Percentiles rank a stretch among this genome's conserved stretches.
Evolutionary conservation across 805 yeast genomes (phyloP).

Genomic region (Saccharomycopsis oosterbeekiorum): DNA sequence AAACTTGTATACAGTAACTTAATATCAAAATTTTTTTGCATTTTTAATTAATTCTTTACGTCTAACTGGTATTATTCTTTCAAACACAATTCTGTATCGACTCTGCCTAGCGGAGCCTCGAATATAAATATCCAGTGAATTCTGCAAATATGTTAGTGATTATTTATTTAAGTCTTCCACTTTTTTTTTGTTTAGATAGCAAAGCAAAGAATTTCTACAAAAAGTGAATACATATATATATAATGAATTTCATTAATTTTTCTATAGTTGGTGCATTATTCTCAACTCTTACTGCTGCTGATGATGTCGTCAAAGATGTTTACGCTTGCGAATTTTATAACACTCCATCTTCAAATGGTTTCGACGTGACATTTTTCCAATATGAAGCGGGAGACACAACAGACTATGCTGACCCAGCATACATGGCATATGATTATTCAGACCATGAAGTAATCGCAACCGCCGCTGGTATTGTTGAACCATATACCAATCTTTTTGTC

Average conservation of each 20-base stretch:
- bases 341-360: neutral
- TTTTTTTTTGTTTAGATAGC: too few relatives aligned
- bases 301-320: neutral
- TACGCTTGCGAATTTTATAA: neutral
- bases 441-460: neutral
- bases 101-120: too few relatives aligned
- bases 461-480: neutral
- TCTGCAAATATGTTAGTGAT: too few relatives aligned
- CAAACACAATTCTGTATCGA: too few relatives aligned
- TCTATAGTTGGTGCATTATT: neutral
- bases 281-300: neutral
- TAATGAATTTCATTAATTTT: neutral
- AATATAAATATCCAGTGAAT: too few relatives aligned
- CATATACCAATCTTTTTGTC: neutral
- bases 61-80: too few relatives aligned
- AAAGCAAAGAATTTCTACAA: too few relatives aligned
- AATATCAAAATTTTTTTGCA: too few relatives aligned
- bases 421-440: neutral
- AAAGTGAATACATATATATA: too few relatives aligned
- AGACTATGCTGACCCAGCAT: neutral
- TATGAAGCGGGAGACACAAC: neutral
- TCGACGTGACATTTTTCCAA: neutral
- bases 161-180: too few relatives aligned
- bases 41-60: too few relatives aligned
- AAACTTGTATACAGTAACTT: too few relatives aligned